Base-by-base conservation (phyloP, 139 green algal species). In the Pleodorina starrii region DNA sequence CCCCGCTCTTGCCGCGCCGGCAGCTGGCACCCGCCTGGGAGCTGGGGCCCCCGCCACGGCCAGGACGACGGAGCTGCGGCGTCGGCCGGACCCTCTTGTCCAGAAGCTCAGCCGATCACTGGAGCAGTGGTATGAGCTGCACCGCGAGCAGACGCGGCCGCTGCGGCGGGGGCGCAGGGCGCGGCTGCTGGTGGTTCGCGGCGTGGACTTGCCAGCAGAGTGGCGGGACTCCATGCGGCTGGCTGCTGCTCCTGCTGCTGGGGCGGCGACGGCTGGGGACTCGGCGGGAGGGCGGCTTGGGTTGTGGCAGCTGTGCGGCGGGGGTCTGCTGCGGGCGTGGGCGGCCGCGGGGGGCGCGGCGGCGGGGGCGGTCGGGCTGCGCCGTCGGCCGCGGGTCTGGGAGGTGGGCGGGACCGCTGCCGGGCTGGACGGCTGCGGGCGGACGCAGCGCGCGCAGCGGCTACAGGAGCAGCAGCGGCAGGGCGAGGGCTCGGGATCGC, bases 91-190 rank as follows among this genome's bases (percentile, higher is more conserved):
- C 78, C 78, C 78, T 2, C 10, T 84, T 27, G 27, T 85, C 11
- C 78, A 38, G 36, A 16, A 85, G 36, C 38, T 85, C 0, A 54
- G 40, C 23, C 36, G 17, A 50, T 73, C 51, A 32, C 32, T 85
- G 57, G 78, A 85, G 9, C 7, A 38, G 36, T 85, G 78, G 78
- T 73, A 86, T 40, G 79, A 50, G 46, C 9, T 46, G 57, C 27
- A 76, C 38, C 0, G 5, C 12, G 57, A 75, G 59, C 11, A 16
- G 25, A 16, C 7, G 10, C 11, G 40, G 79, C 57, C 79, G 57
- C 19, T 86, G 25, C 40, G 23, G 57, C 27, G 38, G 23, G 79
- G 36, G 5, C 59, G 79, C 10, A 63, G 38, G 42, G 79, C 40
- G 27, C 21, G 40, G 54, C n/a, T 86, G 59, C 59, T 59, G 57